Base-by-base conservation (phyloP, 805 yeast species). In the Zygoascus ofunaensis region DNA sequence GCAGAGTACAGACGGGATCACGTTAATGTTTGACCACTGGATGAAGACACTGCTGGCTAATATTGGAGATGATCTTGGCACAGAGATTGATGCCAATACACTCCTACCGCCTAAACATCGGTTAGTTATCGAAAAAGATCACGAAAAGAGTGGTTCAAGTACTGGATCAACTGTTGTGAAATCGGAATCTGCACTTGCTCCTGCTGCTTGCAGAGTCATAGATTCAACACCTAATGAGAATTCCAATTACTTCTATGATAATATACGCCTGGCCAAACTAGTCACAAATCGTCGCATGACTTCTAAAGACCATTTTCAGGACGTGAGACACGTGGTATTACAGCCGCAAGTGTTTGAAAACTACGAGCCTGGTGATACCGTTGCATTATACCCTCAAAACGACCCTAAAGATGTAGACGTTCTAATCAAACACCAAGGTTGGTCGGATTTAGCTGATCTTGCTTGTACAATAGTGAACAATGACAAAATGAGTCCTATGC, bases 321-420 rank as follows among this genome's bases (percentile, higher is more conserved):
- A 92, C 59, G 94, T 90, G 1, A 70, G 96, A 33, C 77, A 74
- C 43, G 60, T 87, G 12, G 56, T 59, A 0, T 65, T 86, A 15
- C 60, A 65, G 22, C 60, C 64, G 15, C 46, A 49, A 1, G 43
- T 42, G 1, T 44, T 46, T 12, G 32, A 39, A 2, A 47, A 37
- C 21, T 84, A 75, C 53, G 45, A 54, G 2, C 89, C 96, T 0
- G 97, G 97, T 3, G 97, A 92, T 57, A 78, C 94, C 0, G 63
- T 82, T 0, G 76, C 82, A 0, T 55, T 92, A 17, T 86, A 80
- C 56, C 95, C 98, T 0, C 63, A 73, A 12, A 92, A 92, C 56
- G 75, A 76, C 38, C 69, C 72, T 4, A 61, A 56, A 0, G 77
- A 76, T 47, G 97, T 92, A 1, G 73, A 82, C 3, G 61, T 68